Base-by-base conservation (phyloP, 768 basidiomycete genomes). In the Hygrophorus pudorinus region DNA sequence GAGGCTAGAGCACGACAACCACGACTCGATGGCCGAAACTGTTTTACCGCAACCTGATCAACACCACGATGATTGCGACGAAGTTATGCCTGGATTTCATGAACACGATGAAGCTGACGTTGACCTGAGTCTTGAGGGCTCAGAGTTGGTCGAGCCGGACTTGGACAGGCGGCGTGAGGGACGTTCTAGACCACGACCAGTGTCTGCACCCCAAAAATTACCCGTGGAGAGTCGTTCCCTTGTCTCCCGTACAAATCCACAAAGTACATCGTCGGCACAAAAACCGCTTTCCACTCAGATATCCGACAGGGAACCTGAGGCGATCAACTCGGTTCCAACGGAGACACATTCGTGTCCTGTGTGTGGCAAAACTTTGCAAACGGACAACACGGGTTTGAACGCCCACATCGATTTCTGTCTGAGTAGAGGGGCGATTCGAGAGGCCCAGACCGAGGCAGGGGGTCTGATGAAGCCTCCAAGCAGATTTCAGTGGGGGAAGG, bases 391-490 rank as follows among this genome's bases (percentile, higher is more conserved):
- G 38, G 80, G 75, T 4, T 62, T 96, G 28, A 94, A 96, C 56
- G 68, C 76, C n/a, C 91, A 96, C 54, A 71, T 96, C 35, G 91
- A 96, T 60, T 85, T 81, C 54, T 96, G 92, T 56, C 60, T 96
- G 41, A 92, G 86, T 57, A 76, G 78, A 46, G 75, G 73, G 17
- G 84, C 78, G 2, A 91, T 94, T 48, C 64, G 73, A 47, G 75
- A 85, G 53, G 85, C 85, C 0, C 83, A 85, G 24, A 14, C 36
- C 8, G 27, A 43, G 24, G 41, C 47, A 12, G 31, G n/a, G 28
- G 31, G 27, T 21, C 35, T 24, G 5, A 20, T 20, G 10, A 45
- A 45, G 16, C 29, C 37, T 8, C 21, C 16, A 11, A 33, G 18
- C 11, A 11, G 10, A 14, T 34, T 33, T 11, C 17, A 32, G 13